Percentiles rank a stretch among this genome's conserved stretches.
Evolutionary conservation across 164 flowering plant species (phyloP).

Genomic region (Pachysandra terminalis): DNA sequence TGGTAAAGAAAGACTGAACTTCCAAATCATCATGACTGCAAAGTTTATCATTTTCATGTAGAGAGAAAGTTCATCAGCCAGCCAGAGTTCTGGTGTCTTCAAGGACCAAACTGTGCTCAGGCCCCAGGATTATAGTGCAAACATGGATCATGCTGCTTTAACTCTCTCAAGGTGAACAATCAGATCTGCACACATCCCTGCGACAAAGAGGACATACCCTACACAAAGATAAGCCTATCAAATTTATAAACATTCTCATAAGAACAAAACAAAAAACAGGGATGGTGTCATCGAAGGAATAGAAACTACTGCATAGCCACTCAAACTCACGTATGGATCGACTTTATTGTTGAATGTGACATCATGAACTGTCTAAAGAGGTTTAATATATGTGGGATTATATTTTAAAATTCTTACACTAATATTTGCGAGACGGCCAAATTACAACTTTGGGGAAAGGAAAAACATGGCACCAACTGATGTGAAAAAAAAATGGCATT

Average conservation of each 20-base stretch:
- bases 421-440: too few relatives aligned
- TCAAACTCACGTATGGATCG: too few relatives aligned
- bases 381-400: too few relatives aligned
- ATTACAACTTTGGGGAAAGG: too few relatives aligned
- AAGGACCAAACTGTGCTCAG: not conserved
- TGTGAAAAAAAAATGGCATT: too few relatives aligned
- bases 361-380: too few relatives aligned
- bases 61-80: not conserved
- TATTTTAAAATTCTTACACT: too few relatives aligned
- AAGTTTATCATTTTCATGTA: not conserved
- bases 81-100: not conserved
- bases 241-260: not conserved
- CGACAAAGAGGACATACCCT: constrained; percentile 91
- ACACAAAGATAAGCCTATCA: not conserved
- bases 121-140: not conserved
- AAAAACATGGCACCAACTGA: too few relatives aligned
- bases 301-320: too few relatives aligned
- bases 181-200: constrained; percentile 62
- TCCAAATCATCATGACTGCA: too few relatives aligned
- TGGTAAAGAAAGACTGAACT: not conserved
- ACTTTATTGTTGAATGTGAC: too few relatives aligned
- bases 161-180: constrained; percentile 25
- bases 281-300: too few relatives aligned
- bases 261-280: not conserved
- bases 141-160: constrained; percentile 11